These are phyloP conservation scores for Cladosporium halotolerans DNA, from an alignment of 2,329 filamentous ascomycete species.

Conservation along the genomic window DNA sequence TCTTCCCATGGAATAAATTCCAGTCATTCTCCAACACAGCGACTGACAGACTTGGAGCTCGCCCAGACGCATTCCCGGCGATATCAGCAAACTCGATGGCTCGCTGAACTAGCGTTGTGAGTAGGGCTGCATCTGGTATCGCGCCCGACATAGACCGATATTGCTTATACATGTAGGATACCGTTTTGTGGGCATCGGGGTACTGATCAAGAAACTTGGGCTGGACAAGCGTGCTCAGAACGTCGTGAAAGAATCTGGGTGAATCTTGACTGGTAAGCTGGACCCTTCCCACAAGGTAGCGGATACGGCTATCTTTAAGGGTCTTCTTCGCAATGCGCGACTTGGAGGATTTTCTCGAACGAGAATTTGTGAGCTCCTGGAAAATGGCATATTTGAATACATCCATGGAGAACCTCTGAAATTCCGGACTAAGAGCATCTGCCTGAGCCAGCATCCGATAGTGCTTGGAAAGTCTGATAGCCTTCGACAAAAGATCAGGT, in stretches of 20 bases:
- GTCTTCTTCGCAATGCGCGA: background rate
- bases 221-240: conserved; percentile 12
- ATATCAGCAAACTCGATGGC: background rate
- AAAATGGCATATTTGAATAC: conserved; percentile 17
- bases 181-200: conserved; percentile 13
- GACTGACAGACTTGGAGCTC: conserved; percentile 4
- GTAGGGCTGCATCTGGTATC: background rate
- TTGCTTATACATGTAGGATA: conserved; percentile 12
- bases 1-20: conserved; percentile 18
- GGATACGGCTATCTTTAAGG: conserved; percentile 10
- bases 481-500: conserved; percentile 16
- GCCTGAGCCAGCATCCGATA: conserved; percentile 6
- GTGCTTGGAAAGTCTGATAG: conserved; percentile 12
- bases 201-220: conserved; percentile 8
- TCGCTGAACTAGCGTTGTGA: background rate
- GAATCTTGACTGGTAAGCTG: conserved; percentile 9
- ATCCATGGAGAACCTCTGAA: conserved; percentile 10
- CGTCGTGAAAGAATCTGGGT: conserved; percentile 11
- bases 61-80: background rate
- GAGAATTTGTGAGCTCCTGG: conserved; percentile 12
- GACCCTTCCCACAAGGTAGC: conserved; percentile 13
- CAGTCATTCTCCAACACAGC: conserved; percentile 21
- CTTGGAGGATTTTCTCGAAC: background rate
- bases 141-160: background rate
- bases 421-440: conserved; percentile 1